Base-by-base conservation (phyloP, 164 flowering plant genomes). In the Cinnamomum chago region DNA sequence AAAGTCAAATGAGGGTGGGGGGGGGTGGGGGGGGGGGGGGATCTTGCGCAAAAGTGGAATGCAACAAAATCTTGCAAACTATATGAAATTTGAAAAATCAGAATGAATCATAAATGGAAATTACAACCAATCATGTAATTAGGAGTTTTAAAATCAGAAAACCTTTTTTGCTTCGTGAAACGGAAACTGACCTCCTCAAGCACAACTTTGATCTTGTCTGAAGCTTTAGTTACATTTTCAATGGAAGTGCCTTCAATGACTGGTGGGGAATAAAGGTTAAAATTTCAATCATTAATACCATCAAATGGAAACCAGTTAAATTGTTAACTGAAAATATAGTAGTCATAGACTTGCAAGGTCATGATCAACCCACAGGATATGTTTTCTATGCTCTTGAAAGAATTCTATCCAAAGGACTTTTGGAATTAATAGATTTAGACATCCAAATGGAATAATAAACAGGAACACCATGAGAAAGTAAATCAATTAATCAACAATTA, bases 181-280 rank as follows among this genome's bases (percentile, higher is more conserved):
- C 2, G 9, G 35, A 9, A 73, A 79, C 84, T 73, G 60, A 92
- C 99, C 98, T 95, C 89, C 33, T 89, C 89, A 62, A 93, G 79
- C 73, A 90, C 75, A 24, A 71, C 24, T 77, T 88, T 88, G 62
- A 93, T 84, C 78, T 72, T 87, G 62, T 90, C 85, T 35, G 90
- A 85, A 76, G 99, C 98, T 85, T 75, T 82, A 74, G 81, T 77
- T 20, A 95, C 81, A 75, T 81, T 70, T 79, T 90, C 97, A 65
- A 75, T 70, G 28, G 97, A 90, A 76, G 22, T 72, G 11, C 98
- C 98, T 84, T 90, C 89, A 78, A 95, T 83, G 58, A 82, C 98
- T 94, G 92, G 13, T 80, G 76, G 76, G 18, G 28, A 72, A 73
- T 73, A 79, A 74, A 58, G 69, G 70, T 58, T 70, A 73, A 50